phyloP scores from a whole-genome alignment of 768 basidiomycete genomes.

The Kwoniella bestiolae region DNA sequence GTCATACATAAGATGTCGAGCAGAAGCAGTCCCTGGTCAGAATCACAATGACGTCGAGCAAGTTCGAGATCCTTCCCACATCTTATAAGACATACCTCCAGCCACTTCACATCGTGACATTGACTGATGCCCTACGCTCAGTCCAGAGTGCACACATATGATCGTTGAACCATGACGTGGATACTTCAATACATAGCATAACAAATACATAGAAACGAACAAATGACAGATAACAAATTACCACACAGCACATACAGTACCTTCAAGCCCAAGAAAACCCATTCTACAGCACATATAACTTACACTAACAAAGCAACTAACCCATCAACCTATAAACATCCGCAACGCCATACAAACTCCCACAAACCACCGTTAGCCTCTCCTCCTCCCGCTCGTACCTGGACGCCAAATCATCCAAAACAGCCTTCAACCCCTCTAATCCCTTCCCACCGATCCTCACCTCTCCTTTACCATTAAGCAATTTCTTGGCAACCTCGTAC shows the following conservation, averaged over 20 bases:
- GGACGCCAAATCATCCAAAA: conserved; percentile 61
- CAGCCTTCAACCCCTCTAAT: conserved; percentile 58
- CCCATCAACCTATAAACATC: conserved; percentile 75
- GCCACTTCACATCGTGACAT: background rate
- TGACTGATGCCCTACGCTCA: too few relatives aligned
- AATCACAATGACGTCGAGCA: background rate
- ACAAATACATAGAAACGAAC: too few relatives aligned
- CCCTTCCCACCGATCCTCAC: conserved; percentile 6
- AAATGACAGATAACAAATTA: background rate
- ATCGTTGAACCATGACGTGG: background rate
- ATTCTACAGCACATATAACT: too few relatives aligned
- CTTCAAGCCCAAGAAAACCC: too few relatives aligned
- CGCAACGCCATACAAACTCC: conserved; percentile 91
- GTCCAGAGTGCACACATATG: background rate
- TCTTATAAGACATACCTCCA: background rate
- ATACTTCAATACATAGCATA: too few relatives aligned
- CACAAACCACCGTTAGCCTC: conserved; percentile 73
- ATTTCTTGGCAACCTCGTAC: conserved; percentile 49
- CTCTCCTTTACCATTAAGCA: conserved; percentile 17
- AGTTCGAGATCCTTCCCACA: background rate
- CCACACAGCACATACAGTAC: background rate
- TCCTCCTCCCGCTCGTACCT: conserved; percentile 19
- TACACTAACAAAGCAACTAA: background rate
- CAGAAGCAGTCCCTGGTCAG: too few relatives aligned
- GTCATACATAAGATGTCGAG: too few relatives aligned